Conservation (phyloP, 257 asterid species). For the Salvia rosmarinus region DNA sequence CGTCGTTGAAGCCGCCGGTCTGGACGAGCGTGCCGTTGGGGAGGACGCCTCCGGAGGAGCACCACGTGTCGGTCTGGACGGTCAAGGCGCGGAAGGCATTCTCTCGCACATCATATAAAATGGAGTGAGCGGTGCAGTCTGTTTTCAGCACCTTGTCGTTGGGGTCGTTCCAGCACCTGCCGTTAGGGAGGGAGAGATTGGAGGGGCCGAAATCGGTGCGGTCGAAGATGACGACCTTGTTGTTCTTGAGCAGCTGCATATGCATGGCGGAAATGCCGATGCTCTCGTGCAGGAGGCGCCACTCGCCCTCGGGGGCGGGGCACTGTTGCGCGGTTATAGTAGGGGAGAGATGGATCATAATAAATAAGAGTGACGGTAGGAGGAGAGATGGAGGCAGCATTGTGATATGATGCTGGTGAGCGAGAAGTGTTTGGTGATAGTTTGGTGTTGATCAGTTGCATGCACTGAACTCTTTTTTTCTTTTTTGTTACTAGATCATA, state of each 20-base stretch:
- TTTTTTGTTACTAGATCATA: too few species aligned
- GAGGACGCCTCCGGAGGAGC: constrained; percentile 71
- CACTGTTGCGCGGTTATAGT: background rate
- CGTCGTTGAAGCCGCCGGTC: constrained; percentile 77
- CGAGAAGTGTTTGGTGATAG: constrained; percentile 13
- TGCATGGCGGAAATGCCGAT: constrained; percentile 86
- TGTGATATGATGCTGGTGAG: background rate
- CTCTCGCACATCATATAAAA: constrained; percentile 48
- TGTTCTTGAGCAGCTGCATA: constrained; percentile 69
- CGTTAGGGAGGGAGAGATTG: constrained; percentile 53
- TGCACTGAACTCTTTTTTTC: too few species aligned
- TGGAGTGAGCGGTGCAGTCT: constrained; percentile 82
- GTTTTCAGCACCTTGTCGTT: constrained; percentile 41
- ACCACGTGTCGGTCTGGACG: constrained; percentile 74
- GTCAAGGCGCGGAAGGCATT: constrained; percentile 49
- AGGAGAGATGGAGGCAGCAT: constrained; percentile 31
- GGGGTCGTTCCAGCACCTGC: constrained; percentile 52
- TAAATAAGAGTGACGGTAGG: constrained; percentile 21
- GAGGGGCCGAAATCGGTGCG: constrained; percentile 76
- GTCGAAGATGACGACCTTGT: constrained; percentile 67
- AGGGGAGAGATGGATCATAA: background rate
- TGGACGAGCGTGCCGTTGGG: constrained; percentile 67
- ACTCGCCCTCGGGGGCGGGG: constrained; percentile 35
- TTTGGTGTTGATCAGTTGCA: constrained; percentile 29
- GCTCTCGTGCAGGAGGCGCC: constrained; percentile 49